Conservation (phyloP, 805 yeast species). For the Schizosaccharomyces japonicus region DNA sequence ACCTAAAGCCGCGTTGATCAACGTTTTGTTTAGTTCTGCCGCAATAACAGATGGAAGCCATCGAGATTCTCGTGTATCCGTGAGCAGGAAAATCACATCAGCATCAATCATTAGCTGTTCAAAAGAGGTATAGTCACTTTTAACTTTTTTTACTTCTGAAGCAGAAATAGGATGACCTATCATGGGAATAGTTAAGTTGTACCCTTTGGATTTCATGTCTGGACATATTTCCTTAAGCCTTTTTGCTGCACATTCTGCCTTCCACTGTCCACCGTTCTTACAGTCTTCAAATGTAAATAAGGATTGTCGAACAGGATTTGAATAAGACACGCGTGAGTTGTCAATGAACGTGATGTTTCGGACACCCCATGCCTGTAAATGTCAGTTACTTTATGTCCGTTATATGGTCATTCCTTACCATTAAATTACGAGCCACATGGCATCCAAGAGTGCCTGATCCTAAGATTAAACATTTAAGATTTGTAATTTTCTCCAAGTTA, state of each 20-base stretch:
- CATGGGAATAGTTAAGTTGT: constrained; percentile 68
- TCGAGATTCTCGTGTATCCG: constrained; percentile 88
- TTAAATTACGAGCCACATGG: constrained; percentile 58
- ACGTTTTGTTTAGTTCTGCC: constrained; percentile 39
- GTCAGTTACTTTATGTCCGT: not conserved
- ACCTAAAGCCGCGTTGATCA: constrained; percentile 82
- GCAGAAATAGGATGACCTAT: constrained; percentile 55
- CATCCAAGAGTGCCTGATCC: constrained; percentile 95
- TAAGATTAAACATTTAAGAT: constrained; percentile 44
- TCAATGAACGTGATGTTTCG: constrained; percentile 69
- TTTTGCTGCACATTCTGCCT: constrained; percentile 57
- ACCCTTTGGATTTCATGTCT: constrained; percentile 31
- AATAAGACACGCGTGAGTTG: constrained; percentile 65
- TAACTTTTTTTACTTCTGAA: constrained; percentile 28
- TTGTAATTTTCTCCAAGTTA: constrained; percentile 38
- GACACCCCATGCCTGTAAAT: constrained; percentile 65
- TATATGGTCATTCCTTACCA: constrained; percentile 20
- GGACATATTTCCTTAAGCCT: constrained; percentile 58
- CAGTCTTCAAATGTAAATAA: constrained; percentile 65
- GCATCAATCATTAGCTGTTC: constrained; percentile 33
- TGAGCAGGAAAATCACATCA: constrained; percentile 56
- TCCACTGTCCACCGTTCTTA: constrained; percentile 44
- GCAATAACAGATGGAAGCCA: constrained; percentile 92
- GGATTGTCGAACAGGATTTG: constrained; percentile 91
- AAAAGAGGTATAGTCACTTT: constrained; percentile 29